phyloP scores from a whole-genome alignment of 345 rosid genomes.

The Salix exigua region DNA sequence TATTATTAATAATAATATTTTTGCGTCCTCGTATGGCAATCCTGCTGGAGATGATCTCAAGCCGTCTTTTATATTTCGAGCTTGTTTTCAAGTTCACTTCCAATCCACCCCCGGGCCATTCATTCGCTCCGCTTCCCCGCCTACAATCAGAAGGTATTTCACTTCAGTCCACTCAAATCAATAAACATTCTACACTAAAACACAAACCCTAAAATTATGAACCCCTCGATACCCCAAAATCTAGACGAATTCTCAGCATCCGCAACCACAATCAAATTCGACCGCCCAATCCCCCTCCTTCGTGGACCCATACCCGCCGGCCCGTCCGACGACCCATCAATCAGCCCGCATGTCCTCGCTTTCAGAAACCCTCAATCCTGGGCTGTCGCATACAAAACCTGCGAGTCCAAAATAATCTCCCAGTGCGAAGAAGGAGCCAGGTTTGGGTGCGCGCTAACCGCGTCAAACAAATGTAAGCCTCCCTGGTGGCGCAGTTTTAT shows the following conservation, averaged over 20 bases:
- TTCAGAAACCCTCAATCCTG: slow-evolving; percentile 60
- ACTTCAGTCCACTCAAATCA: background rate
- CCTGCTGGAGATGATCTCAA: too few relatives aligned
- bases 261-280: slow-evolving; percentile 51
- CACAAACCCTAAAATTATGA: slow-evolving; percentile 4
- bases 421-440: slow-evolving; percentile 81
- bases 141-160: background rate
- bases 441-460: slow-evolving; percentile 78
- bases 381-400: slow-evolving; percentile 48
- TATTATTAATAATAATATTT: too few relatives aligned
- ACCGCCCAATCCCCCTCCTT: slow-evolving; percentile 58
- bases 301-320: slow-evolving; percentile 57
- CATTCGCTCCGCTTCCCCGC: background rate
- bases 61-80: too few relatives aligned
- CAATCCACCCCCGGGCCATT: too few relatives aligned
- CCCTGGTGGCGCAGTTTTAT: slow-evolving; percentile 66
- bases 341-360: slow-evolving; percentile 56
- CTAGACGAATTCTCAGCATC: slow-evolving; percentile 59
- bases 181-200: background rate
- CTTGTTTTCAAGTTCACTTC: too few relatives aligned
- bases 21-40: too few relatives aligned
- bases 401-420: slow-evolving; percentile 39
- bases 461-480: slow-evolving; percentile 67
- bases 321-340: slow-evolving; percentile 34
- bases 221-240: slow-evolving; percentile 15